Base-by-base conservation (phyloP, 495 filamentous ascomycete genomes). In the Aspergillus panamensis region DNA sequence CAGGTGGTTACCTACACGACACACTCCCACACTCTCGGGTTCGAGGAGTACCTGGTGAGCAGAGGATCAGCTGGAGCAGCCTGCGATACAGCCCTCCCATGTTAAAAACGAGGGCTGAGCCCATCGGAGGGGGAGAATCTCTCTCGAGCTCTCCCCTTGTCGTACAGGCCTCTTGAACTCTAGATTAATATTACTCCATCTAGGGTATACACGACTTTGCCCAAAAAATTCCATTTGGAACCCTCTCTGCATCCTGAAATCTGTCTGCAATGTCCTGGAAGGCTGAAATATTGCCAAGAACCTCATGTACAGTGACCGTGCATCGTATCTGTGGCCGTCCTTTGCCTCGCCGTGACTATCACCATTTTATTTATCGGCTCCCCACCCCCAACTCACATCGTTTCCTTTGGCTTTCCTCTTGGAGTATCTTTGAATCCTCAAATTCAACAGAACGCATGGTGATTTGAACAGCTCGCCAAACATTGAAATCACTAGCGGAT, bases 401-500 rank as follows among this genome's bases (percentile, higher is more conserved):
- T 8, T n/a, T 39, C 25, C 25, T 12, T 39, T n/a, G 6, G n/a
- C n/a, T 45, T 21, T 45, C 42, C 42, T 40, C 9, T 40, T 40
- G 8, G 9, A 2, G 6, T 45, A 3, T 45, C 42, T 21, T 20
- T 4, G 8, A 16, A 14, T 30, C 14, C n/a, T 51, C 33, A 12
- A 35, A 33, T 33, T 14, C 31, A 35, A 16, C 7, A 32, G 35
- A 21, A 45, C 17, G 32, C 21, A 42, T 57, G 45, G 33, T 50
- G 45, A 49, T 44, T 52, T 53, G 14, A 29, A 20, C 30, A 33
- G 9, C 52, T 55, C 47, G 44, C 51, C 44, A 6, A 21, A 54
- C 35, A n/a, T n/a, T n/a, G n/a, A 40, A 20, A 12, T 30, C 10
- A 30, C 52, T 61, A 48, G 53, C 30, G 48, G 21, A 53, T 49